A percentile compares a stretch with the other conserved stretches of the same genome.
These are phyloP conservation scores for Cladosporium sp. DNA, from an alignment of 2,329 filamentous ascomycete genomes.

Conservation along the genomic window DNA sequence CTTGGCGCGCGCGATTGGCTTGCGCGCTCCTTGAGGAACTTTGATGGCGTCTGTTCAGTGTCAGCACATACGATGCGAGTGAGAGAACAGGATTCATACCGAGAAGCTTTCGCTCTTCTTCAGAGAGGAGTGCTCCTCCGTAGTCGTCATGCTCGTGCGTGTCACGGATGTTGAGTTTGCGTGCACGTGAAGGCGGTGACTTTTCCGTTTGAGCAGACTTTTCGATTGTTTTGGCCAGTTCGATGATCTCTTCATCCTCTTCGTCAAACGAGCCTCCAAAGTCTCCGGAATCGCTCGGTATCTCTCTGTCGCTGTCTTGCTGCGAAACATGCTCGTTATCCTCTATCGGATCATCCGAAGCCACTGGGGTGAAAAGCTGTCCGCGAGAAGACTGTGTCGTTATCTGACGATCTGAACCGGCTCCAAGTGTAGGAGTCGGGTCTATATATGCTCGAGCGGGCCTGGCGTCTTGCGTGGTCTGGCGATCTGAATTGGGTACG, in stretches of 20 bases:
- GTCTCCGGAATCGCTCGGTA: background rate
- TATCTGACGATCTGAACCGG: background rate
- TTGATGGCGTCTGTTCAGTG: background rate
- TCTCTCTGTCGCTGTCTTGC: background rate
- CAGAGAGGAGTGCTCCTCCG: constrained; percentile 33
- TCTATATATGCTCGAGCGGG: background rate
- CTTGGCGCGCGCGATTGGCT: constrained; percentile 53
- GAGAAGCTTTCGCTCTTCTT: constrained; percentile 30
- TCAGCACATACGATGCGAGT: background rate
- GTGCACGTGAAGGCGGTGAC: constrained; percentile 29
- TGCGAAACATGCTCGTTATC: background rate
- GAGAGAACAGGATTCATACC: constrained; percentile 21
- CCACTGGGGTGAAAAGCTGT: background rate
- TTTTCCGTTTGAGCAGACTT: background rate
- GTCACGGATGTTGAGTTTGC: constrained; percentile 35
- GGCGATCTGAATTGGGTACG: no score
- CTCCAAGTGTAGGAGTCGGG: background rate
- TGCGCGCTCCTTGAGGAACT: constrained; percentile 22
- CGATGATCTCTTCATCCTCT: constrained; percentile 25
- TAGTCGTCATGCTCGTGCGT: constrained; percentile 37
- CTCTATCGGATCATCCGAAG: background rate
- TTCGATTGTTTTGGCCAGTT: constrained; percentile 19
- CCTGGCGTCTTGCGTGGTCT: background rate
- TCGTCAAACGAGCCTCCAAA: constrained; percentile 4
- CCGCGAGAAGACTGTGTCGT: background rate